phyloP scores from a whole-genome alignment of 2,329 filamentous ascomycete genomes.

The Fusarium globosum region DNA sequence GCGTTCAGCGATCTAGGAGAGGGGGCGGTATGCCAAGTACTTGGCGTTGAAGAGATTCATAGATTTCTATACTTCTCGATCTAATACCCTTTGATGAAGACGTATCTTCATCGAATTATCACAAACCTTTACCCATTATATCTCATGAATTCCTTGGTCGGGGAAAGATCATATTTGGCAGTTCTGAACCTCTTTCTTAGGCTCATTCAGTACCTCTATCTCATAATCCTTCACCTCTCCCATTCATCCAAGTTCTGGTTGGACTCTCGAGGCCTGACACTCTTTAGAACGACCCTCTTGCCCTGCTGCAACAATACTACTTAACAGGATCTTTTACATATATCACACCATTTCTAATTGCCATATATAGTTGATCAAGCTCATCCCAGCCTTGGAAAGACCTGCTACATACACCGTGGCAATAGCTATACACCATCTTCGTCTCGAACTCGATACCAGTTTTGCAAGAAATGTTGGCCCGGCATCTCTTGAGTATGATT shows the following conservation, averaged over 20 bases:
- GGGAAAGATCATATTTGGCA: conserved; percentile 66
- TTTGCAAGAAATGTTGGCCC: conserved; percentile 72
- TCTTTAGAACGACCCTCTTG: conserved; percentile 88
- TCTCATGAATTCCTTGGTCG: conserved; percentile 83
- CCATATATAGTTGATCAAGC: conserved; percentile 77
- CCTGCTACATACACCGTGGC: conserved; percentile 79
- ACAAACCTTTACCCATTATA: conserved; percentile 70
- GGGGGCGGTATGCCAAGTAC: not conserved
- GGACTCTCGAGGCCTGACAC: conserved; percentile 75
- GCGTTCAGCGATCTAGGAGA: not conserved
- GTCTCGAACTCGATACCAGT: not conserved
- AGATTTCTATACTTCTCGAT: conserved; percentile 6
- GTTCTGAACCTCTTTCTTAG: not conserved
- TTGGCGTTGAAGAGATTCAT: not conserved
- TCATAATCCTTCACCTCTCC: conserved; percentile 75
- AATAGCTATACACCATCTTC: conserved; percentile 48
- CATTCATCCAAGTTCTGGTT: conserved; percentile 83
- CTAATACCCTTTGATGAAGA: conserved; percentile 25
- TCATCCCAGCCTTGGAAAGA: conserved; percentile 79
- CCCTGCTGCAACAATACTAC: conserved; percentile 85
- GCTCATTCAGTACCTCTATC: not conserved
- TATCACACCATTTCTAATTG: conserved; percentile 70
- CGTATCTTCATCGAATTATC: not conserved
- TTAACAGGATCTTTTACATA: conserved; percentile 77
- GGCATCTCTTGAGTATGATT: conserved; percentile 73